Evolutionary conservation across 331 rosid species (phyloP).

Genomic region (Saraca asoca): DNA sequence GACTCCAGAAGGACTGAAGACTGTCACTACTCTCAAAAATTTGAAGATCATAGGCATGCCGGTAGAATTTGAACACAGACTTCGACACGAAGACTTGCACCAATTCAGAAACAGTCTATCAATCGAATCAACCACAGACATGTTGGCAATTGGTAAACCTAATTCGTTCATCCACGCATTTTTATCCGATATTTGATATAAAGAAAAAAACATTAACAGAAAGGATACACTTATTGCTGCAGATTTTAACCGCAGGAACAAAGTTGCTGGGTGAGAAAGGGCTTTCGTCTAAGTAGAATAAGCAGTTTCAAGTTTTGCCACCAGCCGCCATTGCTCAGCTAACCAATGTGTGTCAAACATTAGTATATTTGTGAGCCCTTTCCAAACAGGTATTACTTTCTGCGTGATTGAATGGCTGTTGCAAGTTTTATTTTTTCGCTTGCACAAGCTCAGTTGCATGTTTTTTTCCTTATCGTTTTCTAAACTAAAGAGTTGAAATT

Average conservation of each 20-base stretch:
- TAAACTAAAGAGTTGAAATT: no score
- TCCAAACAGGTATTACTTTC: no score
- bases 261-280: conserved; percentile 24
- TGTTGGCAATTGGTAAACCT: conserved; percentile 44
- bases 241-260: conserved; percentile 30
- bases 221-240: conserved; percentile 34
- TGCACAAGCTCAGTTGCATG: no score
- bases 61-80: conserved; percentile 50
- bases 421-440: no score
- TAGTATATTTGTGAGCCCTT: no score
- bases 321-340: conserved; percentile 13
- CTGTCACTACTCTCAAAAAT: conserved; percentile 39
- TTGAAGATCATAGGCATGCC: conserved; percentile 51
- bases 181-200: conserved; percentile 9
- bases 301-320: conserved; percentile 25
- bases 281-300: conserved; percentile 10
- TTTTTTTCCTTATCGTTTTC: no score
- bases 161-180: conserved; percentile 11
- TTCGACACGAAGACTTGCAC: conserved; percentile 40
- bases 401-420: no score
- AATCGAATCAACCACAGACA: conserved; percentile 49
- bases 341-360: no score
- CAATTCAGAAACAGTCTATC: conserved; percentile 36
- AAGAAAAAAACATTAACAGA: neutral
- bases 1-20: conserved; percentile 49